Evolutionary conservation across 164 flowering plant genomes (phyloP), one percentile per base, ranked within the genome.

Genomic region (Chimonanthus praecox): DNA sequence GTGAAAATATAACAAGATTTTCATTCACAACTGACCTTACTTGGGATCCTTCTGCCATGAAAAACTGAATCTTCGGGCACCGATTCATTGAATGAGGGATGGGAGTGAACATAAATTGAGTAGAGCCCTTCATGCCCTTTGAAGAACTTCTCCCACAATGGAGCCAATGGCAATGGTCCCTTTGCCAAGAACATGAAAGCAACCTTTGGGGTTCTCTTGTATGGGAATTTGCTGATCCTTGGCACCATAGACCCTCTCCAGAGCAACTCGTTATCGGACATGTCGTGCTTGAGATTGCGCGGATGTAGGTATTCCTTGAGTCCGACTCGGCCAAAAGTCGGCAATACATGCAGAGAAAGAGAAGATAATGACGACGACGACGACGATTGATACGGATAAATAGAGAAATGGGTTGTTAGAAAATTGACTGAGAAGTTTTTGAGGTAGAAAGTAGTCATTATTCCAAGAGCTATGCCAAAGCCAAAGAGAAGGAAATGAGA

Each of bases 141-240:
- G 79, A 87, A 88, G 78, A 88, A 88, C 54, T 71, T 77, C 76
- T 88, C 90, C 92, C 90, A 88, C 48, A 88, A 70, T 9, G 90
- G 88, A 49, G 88, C 90, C 78, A 87, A 50, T 13, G 77, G 43
- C 51, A 87, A 74, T 4, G 78, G 77, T 2, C 88, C 85, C 58
- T 69, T 84, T 1, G 83, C 80, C 81, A 87, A 69, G 78, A 87
- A 88, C 85, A 88, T 47, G 88, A 88, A 88, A 4, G 92, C 88
- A 47, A 88, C 82, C 76, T 88, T 87, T 0, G 87, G 88, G 2
- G 67, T 73, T 5, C 81, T 68, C n/a, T 75, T 63, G 68, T 73
- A 82, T 4, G 89, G 88, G 58, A 64, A 76, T 45, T 73, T 61
- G 0, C 3, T 18, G 7, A 80, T 73, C 67, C 66, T 43, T 4